These are phyloP conservation scores for Pichia sp. DNA, from an alignment of 1,139 yeast species.

Conservation along the genomic window DNA sequence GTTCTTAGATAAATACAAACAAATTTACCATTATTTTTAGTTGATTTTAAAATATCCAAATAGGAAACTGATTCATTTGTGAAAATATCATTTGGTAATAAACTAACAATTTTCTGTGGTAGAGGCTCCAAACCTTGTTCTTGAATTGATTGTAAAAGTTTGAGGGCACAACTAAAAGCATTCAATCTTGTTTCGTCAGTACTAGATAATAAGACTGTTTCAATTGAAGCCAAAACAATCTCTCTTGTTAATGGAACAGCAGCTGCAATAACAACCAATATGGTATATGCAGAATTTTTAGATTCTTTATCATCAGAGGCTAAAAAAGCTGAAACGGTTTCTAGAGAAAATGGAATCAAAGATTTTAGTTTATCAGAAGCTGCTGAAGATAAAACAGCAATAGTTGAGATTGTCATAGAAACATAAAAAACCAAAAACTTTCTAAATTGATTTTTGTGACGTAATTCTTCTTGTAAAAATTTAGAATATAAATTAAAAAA, in stretches of 20 bases:
- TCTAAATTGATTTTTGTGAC: slow-evolving; percentile 54
- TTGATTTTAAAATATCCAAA: slow-evolving; percentile 17
- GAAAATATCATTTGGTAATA: slow-evolving; percentile 21
- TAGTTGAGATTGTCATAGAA: slow-evolving; percentile 63
- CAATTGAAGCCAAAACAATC: slow-evolving; percentile 62
- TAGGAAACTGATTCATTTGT: slow-evolving; percentile 16
- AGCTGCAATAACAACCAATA: slow-evolving; percentile 69
- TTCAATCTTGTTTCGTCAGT: slow-evolving; percentile 17
- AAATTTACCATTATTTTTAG: slow-evolving; percentile 22
- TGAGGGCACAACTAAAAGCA: slow-evolving; percentile 31
- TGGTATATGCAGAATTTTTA: slow-evolving; percentile 77
- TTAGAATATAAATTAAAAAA: slow-evolving; percentile 60
- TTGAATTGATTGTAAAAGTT: slow-evolving; percentile 35
- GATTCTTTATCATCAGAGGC: slow-evolving; percentile 51
- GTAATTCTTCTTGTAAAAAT: slow-evolving; percentile 49
- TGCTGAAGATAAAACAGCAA: slow-evolving; percentile 41
- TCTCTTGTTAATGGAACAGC: slow-evolving; percentile 61
- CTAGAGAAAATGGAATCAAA: slow-evolving; percentile 50
- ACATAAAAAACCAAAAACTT: slow-evolving; percentile 73
- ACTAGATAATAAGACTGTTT: slow-evolving; percentile 43
- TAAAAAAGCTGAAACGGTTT: slow-evolving; percentile 48
- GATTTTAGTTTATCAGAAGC: slow-evolving; percentile 34
- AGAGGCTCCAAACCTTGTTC: slow-evolving; percentile 26
- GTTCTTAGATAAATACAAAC: slow-evolving; percentile 26
- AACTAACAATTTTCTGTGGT: slow-evolving; percentile 23